Evolutionary conservation across 768 basidiomycete genomes (phyloP), one percentile per base, ranked within the genome.

Genomic region (Porpolomopsis calyptriformis): DNA sequence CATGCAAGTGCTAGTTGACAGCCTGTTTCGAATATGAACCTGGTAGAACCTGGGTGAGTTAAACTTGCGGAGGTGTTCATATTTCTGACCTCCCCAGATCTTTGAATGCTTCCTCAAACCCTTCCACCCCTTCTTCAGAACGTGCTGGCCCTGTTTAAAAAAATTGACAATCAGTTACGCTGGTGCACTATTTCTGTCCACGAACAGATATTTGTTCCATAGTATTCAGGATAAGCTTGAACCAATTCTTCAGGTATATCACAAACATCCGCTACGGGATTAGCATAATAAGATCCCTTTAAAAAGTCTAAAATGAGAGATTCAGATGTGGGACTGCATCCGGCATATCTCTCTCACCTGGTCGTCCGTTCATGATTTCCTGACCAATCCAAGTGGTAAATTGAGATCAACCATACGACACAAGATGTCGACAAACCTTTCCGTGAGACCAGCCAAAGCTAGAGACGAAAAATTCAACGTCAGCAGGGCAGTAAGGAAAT

Each of bases 361-460:
- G 86, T 54, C 78, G 82, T 24, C 93, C 93, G 56, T 97, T 97
- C 92, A 97, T 96, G 38, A 93, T 78, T 72, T 97, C 94, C 80
- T 88, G 23, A 23, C 5, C 36, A 40, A 40, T 37, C 46, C 29
- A 50, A 18, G 38, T 47, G 22, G 26, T 41, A 16, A 31, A 29
- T 18, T 26, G 22, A 24, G 23, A 3, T 23, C 27, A 33, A 49
- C 47, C 33, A 33, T 11, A 7, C 4, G 29, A 6, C 23, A 33
- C 29, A 10, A 35, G 33, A 33, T 49, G 36, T 33, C n/a, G 20
- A 29, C 59, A 43, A 53, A 80, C 85, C 73, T 97, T 96, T 45
- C 94, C 94, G 64, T 94, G 88, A 36, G 85, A 88, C 94, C 94
- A 98, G n/a, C 94, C 94, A 62, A 92, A 97, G 59, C 83, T 86